Conservation (phyloP, 2,329 filamentous ascomycete species). For the Bipolaris gigantea region DNA sequence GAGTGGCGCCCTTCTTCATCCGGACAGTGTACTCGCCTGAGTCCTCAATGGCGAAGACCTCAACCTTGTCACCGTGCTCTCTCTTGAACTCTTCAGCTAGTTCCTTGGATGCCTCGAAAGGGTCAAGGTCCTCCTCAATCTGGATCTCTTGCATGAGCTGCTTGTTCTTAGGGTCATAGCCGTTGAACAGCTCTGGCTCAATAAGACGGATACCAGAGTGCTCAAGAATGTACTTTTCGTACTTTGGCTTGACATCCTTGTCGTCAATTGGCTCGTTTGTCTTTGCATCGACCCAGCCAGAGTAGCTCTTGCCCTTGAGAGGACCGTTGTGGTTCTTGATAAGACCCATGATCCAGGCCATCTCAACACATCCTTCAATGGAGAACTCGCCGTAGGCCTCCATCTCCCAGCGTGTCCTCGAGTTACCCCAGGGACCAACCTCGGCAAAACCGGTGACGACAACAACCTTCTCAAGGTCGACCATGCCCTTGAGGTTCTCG, state of each 20-base stretch:
- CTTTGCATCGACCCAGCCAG: conserved; percentile 95
- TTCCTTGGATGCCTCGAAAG: conserved; percentile 96
- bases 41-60: conserved; percentile 92
- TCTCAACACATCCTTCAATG: conserved; percentile 95
- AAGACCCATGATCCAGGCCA: conserved; percentile 99
- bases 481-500: conserved; percentile 90
- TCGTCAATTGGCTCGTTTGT: conserved; percentile 94
- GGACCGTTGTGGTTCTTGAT: conserved; percentile 98
- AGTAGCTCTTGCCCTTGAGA: conserved; percentile 94
- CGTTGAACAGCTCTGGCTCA: conserved; percentile 93
- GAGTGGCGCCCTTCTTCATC: conserved; percentile 90
- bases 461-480: conserved; percentile 96
- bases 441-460: conserved; percentile 97
- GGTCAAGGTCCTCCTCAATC: conserved; percentile 94
- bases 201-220: conserved; percentile 97
- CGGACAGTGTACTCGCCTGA: conserved; percentile 93
- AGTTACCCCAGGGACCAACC: conserved; percentile 97
- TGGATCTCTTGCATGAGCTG: conserved; percentile 97
- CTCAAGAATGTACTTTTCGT: conserved; percentile 94
- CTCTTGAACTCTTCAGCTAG: conserved; percentile 96
- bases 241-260: conserved; percentile 96
- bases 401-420: conserved; percentile 98
- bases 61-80: conserved; percentile 95
- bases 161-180: conserved; percentile 98
- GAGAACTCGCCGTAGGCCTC: conserved; percentile 96